Conservation (phyloP, 768 basidiomycete species). For the Mycena vulgaris region DNA sequence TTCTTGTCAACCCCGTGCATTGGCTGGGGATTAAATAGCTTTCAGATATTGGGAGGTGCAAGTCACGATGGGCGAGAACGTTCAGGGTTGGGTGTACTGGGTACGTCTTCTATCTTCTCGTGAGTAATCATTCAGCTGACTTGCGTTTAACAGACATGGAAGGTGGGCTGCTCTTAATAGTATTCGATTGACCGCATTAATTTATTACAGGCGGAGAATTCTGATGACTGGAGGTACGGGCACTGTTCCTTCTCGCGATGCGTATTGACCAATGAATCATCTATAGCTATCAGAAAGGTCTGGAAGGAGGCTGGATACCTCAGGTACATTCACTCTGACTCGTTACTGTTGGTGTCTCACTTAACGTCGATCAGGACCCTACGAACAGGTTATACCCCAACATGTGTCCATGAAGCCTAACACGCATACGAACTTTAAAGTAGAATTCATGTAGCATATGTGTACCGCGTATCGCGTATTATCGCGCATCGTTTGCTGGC, state of each 20-base stretch:
- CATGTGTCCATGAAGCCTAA: constrained; percentile 62
- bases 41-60: constrained; percentile 86
- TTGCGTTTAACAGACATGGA: constrained; percentile 75
- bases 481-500: too few relatives aligned
- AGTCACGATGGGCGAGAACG: constrained; percentile 78
- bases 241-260: too few relatives aligned
- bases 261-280: constrained; percentile 65
- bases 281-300: constrained; percentile 81
- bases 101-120: constrained; percentile 24
- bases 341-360: too few relatives aligned
- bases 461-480: constrained; percentile 1
- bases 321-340: constrained; percentile 27
- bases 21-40: not conserved
- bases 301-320: constrained; percentile 86
- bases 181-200: not conserved
- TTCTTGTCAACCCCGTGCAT: constrained; percentile 19
- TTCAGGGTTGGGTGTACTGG: constrained; percentile 84
- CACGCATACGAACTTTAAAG: not conserved
- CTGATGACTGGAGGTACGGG: constrained; percentile 39
- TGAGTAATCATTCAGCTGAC: not conserved
- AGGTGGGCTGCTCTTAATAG: constrained; percentile 57
- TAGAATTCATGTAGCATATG: constrained; percentile 26
- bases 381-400: constrained; percentile 76
- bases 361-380: constrained; percentile 62
- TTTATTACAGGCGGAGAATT: constrained; percentile 12